Conservation (phyloP, 208 protist species). For the Trypanosoma conorhini region DNA sequence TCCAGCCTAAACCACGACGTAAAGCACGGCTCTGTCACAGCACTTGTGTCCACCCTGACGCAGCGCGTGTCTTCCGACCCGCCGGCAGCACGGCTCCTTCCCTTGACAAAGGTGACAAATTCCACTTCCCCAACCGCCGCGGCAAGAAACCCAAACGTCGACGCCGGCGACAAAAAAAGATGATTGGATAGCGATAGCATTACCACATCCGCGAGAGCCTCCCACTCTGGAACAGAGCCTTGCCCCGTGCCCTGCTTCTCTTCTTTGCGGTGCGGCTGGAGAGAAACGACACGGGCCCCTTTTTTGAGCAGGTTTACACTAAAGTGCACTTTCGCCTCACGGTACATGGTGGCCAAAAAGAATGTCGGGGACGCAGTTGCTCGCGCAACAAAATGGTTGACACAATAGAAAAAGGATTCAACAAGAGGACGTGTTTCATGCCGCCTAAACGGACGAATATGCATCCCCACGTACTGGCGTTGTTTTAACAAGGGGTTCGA, state of each 20-base stretch:
- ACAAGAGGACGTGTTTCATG: conserved; percentile 4
- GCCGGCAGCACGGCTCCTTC: neutral
- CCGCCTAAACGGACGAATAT: conserved; percentile 22
- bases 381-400: neutral
- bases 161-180: conserved; percentile 29
- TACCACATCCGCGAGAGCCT: conserved; percentile 32
- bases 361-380: neutral
- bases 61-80: neutral
- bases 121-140: conserved; percentile 23
- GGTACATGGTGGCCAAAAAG: conserved; percentile 31
- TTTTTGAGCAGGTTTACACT: neutral
- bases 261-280: neutral
- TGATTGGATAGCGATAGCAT: conserved; percentile 25
- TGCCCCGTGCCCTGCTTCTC: conserved; percentile 24
- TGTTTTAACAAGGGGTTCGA: neutral
- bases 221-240: conserved; percentile 15
- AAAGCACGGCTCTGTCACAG: conserved; percentile 21
- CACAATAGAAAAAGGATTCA: conserved; percentile 19
- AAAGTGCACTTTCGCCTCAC: conserved; percentile 17
- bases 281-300: neutral
- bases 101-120: conserved; percentile 12
- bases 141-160: conserved; percentile 37
- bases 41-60: neutral
- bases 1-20: conserved; percentile 25
- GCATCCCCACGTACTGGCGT: conserved; percentile 15